Evolutionary conservation across 305 asterid genomes (phyloP), one percentile per base, ranked within the genome.

Genomic region (Fraxinus sp.): DNA sequence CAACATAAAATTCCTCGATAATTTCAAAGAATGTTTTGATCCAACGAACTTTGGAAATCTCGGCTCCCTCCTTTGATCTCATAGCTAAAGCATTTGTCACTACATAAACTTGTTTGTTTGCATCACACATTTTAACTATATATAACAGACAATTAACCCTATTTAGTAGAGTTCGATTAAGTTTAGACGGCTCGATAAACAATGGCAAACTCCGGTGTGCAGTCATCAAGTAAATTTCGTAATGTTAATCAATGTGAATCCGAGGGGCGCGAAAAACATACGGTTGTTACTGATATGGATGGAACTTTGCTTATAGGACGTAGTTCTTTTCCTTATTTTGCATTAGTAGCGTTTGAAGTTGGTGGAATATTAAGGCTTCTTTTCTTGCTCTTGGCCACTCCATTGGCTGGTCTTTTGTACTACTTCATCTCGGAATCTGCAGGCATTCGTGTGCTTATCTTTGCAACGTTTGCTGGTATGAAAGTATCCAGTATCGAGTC

Each of bases 261-360:
- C 33, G 30, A 24, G 2, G 90, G 89, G 8, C 86, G 90, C 5
- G 91, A 89, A 62, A 84, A 88, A 3, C 89, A 91, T 41, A 80
- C 92, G 0, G 87, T 83, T 9, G 94, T 90, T 0, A 62, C 91
- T 3, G 95, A 90, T 75, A 81, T 92, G 91, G 95, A 93, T 39
- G 95, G 96, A 62, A 87, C 94, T 0, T 75, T 93, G 79, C 91
- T 92, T 4, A 74, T 90, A 3, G 93, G 93, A 4, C 86, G 95
- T 0, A 92, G 94, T 77, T 91, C 95, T 0, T 93, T 93, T 26
- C 94, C 95, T 9, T 92, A 91, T 37, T 93, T 91, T 66, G 97
- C 97, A 11, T 77, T 88, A 39, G 89, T 93, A 0, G 97, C 97
- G 1, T 93, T 93, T 33, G 97, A 92, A 74, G 91, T 85, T 6